A percentile compares a stretch with the other conserved stretches of the same genome.
Conservation (phyloP, 2,329 filamentous ascomycete genomes). For the Thelonectria discophora region DNA sequence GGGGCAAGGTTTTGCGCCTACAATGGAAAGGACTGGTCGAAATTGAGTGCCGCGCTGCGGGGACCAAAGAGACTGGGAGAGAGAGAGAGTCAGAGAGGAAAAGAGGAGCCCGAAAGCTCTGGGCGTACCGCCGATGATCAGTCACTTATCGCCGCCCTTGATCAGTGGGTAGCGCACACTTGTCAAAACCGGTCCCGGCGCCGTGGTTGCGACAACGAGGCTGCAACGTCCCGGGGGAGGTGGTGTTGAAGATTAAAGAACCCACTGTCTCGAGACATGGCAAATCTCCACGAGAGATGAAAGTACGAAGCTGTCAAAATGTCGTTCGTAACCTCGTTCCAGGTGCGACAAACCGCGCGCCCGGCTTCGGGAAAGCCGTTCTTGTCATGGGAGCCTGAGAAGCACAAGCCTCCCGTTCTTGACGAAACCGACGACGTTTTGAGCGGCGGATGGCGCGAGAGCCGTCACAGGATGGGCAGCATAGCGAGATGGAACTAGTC, state of each 20-base stretch:
- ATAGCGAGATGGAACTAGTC: not conserved
- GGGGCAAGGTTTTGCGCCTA: not conserved
- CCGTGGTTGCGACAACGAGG: slow-evolving; percentile 6
- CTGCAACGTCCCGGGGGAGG: not conserved
- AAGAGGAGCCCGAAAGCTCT: slow-evolving; percentile 9
- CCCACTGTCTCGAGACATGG: slow-evolving; percentile 13
- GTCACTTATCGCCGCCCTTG: slow-evolving; percentile 13
- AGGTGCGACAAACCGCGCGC: not conserved
- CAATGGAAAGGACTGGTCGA: not conserved
- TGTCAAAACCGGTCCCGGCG: slow-evolving; percentile 1
- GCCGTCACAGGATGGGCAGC: no score
- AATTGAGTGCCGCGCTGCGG: slow-evolving; percentile 5
- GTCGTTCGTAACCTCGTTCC: not conserved
- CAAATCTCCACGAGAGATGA: slow-evolving; percentile 1
- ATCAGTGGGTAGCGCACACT: not conserved
- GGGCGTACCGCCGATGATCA: slow-evolving; percentile 16
- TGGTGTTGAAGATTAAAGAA: not conserved
- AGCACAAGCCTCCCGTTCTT: slow-evolving; percentile 6
- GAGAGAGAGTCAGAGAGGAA: no score
- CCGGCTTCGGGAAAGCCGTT: slow-evolving; percentile 5
- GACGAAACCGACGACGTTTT: not conserved
- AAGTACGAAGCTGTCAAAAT: not conserved
- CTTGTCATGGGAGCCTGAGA: not conserved
- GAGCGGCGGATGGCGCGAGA: no score
- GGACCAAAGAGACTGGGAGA: no score